Base-by-base conservation (phyloP, 2,329 filamentous ascomycete species). In the Thelonectria blattea region DNA sequence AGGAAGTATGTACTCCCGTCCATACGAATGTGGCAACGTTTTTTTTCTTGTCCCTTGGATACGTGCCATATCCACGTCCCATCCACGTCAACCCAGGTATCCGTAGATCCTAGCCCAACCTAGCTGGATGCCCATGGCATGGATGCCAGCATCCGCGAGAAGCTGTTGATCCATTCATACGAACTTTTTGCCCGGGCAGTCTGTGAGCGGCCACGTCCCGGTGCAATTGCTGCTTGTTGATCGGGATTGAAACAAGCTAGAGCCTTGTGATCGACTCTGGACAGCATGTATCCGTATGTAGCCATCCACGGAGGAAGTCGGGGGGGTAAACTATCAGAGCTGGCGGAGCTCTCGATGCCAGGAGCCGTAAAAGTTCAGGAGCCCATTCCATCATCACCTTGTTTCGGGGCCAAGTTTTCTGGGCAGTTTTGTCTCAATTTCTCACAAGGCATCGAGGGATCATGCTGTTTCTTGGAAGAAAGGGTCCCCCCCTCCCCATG, bases 11-110 rank as follows among this genome's bases (percentile, higher is more conserved):
- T 30, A 30, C 8, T 24, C 22, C 27, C 27, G 27, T 61, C 60
- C 53, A 56, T 58, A 60, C 55, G 56, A 65, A 70, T 66, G 68
- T 70, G 68, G 68, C 68, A 58, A 70, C 57, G 12, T 60, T 53
- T 59, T 49, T 52, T 58, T 7, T n/a, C n/a, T n/a, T n/a, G 22
- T 24, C 22, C 22, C 64, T n/a, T n/a, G n/a, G n/a, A 55, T 60
- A 45, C 65, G 55, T 42, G 47, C 49, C 34, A 37, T 37, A 42
- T 27, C 17, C 20, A 45, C 42, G 22, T 11, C 17, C 20, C 51
- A 47, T 56, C 47, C 37, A 56, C 27, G 46, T 45, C 47, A 61
- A 58, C 45, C 17, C 48, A 62, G 56, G 56, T 4, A 24, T 42
- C 48, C 57, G 67, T 60, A 65, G 68, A 70, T 70, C 68, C 54